Evolutionary conservation across 768 basidiomycete genomes (phyloP), one percentile per base, ranked within the genome.

Genomic region (Neoboletus subvelutipes): DNA sequence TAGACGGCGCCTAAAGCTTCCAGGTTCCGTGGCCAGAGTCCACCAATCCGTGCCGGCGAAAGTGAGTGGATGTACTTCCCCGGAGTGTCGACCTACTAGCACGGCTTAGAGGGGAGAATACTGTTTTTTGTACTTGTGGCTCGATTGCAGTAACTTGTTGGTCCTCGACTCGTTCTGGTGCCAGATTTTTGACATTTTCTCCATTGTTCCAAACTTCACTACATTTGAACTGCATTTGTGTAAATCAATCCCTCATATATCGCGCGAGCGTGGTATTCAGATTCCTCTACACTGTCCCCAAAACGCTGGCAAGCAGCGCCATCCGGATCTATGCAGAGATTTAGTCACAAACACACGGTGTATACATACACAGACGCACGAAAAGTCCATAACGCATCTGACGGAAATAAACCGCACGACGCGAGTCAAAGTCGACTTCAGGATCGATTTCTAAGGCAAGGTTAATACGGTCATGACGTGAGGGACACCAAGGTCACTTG

Each of bases 341-440:
- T 55, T 39, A 57, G 40, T 48, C 22, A 29, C 15, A 4, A 11
- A 50, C 20, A 36, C 28, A 34, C 2, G 13, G 39, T 4, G 33
- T 2, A 5, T 2, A 24, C 20, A 29, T 36, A 6, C 13, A 41
- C 5, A 34, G 2, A 85, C 95, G 71, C 68, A 98, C 94, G 70
- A 94, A 98, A 59, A 98, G 88, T 45, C 95, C 96, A 69, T 97
- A 96, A 55, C 94, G 87, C 95, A 97, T 98, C 69, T 98, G 96
- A 39, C 95, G 86, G 88, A 98, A 98, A 76, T 98, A 98, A 22
- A 92, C 94, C 3, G 95, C 95, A 12, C 95, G 83, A 29, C 91
- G 84, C 9, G 85, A 90, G 72, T 98, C 96, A 64, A 95, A 98
- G 74, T 99, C 97, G 45, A 99, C 95, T 71, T 96, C 95, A 4